Base-by-base conservation (phyloP, 352 stramenopile species). In the Globisporangium mamillatum region DNA sequence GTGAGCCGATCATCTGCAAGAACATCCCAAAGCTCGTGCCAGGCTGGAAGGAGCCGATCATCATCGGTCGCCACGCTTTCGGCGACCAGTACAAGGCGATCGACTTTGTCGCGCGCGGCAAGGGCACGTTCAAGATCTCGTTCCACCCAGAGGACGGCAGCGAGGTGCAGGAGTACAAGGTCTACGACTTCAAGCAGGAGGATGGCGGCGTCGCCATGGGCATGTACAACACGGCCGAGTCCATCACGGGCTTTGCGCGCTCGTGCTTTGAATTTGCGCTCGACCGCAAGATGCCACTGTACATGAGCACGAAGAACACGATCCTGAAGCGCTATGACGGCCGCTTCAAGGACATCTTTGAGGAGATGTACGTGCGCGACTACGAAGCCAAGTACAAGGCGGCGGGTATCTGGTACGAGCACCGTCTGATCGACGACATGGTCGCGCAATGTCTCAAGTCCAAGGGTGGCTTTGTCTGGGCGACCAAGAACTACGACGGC, bases 401-500 rank as follows among this genome's bases (percentile, higher is more conserved):
- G 0, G 67, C 68, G 0, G 86, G 87, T 24, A 91, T 95, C 68
- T 91, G 71, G 77, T 97, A 97, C 78, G 84, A 87, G 67, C 87
- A 94, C 75, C 84, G 88, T 12, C 70, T 97, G 29, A 97, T 97
- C 67, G 90, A 97, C 71, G 90, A 97, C 75, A 97, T 97, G 89
- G 90, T 97, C 38, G 90, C 90, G 29, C 88, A 96, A 77, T 83
- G 75, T 55, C 87, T 97, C 73, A 97, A 97, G 78, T 92, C 82
- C n/a, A 80, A 86, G 29, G 90, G 89, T 48, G 90, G 90, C 60
- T 95, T 97, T 62, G 88, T 97, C 16, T 97, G 90, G 90, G 89
- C 89, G 12, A 92, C 80, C 78, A 97, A 97, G 84, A 97, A 96
- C 80, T 97, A 97, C 74, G 90, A 97, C 69, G 90, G 89, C 32